These are phyloP conservation scores for Verticillium nubilum DNA, from an alignment of 2,329 filamentous ascomycete species.

Conservation along the genomic window DNA sequence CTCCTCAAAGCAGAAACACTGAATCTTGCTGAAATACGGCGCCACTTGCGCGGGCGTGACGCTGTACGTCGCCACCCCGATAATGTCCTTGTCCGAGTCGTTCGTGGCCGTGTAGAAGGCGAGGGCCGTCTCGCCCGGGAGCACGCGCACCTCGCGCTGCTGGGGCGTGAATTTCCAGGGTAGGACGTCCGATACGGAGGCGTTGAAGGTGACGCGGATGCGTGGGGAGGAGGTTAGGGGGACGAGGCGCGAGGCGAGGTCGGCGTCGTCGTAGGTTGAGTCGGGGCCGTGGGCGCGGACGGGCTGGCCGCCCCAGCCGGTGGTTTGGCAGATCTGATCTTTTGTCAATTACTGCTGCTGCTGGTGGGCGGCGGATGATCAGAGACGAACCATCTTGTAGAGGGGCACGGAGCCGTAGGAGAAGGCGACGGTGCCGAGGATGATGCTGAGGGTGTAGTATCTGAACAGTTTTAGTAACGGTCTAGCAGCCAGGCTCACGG, in stretches of 20 bases:
- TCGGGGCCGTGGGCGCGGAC: slow-evolving; percentile 66
- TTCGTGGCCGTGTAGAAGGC: slow-evolving; percentile 98
- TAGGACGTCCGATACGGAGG: slow-evolving; percentile 88
- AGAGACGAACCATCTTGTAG: slow-evolving; percentile 71
- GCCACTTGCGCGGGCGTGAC: slow-evolving; percentile 94
- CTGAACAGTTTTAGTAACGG: slow-evolving; percentile 31
- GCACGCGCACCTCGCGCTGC: slow-evolving; percentile 90
- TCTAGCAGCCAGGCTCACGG: background rate
- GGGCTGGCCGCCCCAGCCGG: slow-evolving; percentile 89
- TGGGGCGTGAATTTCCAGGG: slow-evolving; percentile 98
- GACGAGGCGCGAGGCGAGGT: slow-evolving; percentile 70
- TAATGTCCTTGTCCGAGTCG: slow-evolving; percentile 84
- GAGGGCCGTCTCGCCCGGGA: slow-evolving; percentile 92
- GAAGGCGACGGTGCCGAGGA: slow-evolving; percentile 72
- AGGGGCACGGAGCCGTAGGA: slow-evolving; percentile 80
- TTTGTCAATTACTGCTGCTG: slow-evolving; percentile 8
- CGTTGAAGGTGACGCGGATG: slow-evolving; percentile 92
- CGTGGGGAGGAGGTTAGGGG: slow-evolving; percentile 78
- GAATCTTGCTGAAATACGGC: slow-evolving; percentile 98
- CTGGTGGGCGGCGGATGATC: no score
- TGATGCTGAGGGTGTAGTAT: slow-evolving; percentile 71
- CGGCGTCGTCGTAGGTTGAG: slow-evolving; percentile 40
- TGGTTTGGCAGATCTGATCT: slow-evolving; percentile 71
- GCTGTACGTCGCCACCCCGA: slow-evolving; percentile 95
- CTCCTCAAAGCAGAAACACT: slow-evolving; percentile 98